A percentile compares a stretch with the other conserved stretches of the same genome.
Evolutionary conservation across 179 eudicot species (phyloP).

Genomic region (Carnegiea gigantea): DNA sequence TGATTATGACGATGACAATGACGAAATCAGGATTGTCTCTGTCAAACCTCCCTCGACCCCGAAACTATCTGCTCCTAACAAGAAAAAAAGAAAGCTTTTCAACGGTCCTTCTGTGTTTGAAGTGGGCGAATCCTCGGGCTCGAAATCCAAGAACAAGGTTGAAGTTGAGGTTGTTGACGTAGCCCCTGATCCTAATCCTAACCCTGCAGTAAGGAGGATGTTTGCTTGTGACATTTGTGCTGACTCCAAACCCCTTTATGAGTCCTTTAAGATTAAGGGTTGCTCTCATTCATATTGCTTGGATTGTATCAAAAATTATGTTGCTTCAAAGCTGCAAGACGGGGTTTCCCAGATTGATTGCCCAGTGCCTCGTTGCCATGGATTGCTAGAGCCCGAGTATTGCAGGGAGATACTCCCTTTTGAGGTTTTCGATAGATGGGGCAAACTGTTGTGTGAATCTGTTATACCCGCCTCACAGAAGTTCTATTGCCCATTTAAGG

Average conservation of each 20-base stretch:
- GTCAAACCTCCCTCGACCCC: neutral
- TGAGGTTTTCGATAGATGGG: constrained; percentile 60
- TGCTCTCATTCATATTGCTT: constrained; percentile 56
- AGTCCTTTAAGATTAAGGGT: constrained; percentile 33
- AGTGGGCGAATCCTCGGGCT: constrained; percentile 40
- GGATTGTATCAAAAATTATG: constrained; percentile 50
- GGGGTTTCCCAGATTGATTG: constrained; percentile 42
- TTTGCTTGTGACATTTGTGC: constrained; percentile 60
- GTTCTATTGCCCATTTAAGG: constrained; percentile 66
- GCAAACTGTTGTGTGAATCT: constrained; percentile 46
- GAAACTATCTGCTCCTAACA: neutral
- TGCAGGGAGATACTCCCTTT: constrained; percentile 47
- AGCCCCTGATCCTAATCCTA: constrained; percentile 8
- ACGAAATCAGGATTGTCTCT: constrained; percentile 20
- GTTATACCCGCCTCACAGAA: constrained; percentile 45
- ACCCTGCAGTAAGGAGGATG: neutral
- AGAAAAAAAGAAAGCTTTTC: constrained; percentile 13
- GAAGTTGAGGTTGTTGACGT: constrained; percentile 8
- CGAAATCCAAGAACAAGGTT: neutral
- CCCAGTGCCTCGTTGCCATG: constrained; percentile 42
- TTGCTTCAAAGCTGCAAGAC: constrained; percentile 52
- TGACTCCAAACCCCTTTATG: constrained; percentile 36
- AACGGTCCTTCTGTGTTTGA: constrained; percentile 24
- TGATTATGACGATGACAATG: constrained; percentile 26
- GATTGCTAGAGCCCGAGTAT: constrained; percentile 45